These are phyloP conservation scores for Monosporascus sp. DNA, from an alignment of 2,329 filamentous ascomycete genomes.

Conservation along the genomic window DNA sequence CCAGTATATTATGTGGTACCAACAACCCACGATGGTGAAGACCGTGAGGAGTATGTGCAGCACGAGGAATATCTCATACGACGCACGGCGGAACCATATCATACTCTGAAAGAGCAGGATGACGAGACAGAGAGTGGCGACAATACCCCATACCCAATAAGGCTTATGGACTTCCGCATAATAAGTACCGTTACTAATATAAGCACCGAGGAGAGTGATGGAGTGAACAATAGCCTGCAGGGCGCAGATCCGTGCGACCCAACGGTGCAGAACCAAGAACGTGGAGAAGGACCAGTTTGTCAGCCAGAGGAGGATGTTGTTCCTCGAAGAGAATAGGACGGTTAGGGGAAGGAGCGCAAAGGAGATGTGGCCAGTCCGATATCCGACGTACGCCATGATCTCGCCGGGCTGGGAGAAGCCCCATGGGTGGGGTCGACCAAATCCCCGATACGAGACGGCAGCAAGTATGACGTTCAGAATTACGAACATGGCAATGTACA, in stretches of 20 bases:
- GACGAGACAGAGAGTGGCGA: constrained; percentile 25
- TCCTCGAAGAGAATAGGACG: constrained; percentile 30
- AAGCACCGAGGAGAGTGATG: constrained; percentile 13
- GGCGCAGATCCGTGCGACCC: constrained; percentile 21
- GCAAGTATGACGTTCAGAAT: constrained; percentile 47
- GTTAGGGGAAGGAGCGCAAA: constrained; percentile 25
- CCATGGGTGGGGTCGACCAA: constrained; percentile 5
- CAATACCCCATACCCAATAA: constrained; percentile 34
- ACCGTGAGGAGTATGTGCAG: constrained; percentile 9
- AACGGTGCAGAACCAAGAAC: constrained; percentile 31
- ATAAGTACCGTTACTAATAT: constrained; percentile 14
- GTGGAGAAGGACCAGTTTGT: constrained; percentile 33
- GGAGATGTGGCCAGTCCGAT: constrained; percentile 26
- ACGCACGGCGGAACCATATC: constrained; percentile 18
- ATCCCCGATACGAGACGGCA: constrained; percentile 4
- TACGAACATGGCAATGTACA: constrained; percentile 71
- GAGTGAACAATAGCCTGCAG: constrained; percentile 24
- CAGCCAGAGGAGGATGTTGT: constrained; percentile 32
- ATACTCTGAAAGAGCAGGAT: constrained; percentile 22
- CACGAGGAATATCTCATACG: constrained; percentile 14
- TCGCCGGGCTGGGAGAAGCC: constrained; percentile 10
- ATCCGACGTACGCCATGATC: constrained; percentile 22
- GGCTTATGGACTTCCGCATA: constrained; percentile 12
- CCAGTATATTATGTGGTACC: constrained; percentile 26
- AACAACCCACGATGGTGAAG: constrained; percentile 20